Base-by-base conservation (phyloP, 352 stramenopile species). In the Phytopythium helicoides region DNA sequence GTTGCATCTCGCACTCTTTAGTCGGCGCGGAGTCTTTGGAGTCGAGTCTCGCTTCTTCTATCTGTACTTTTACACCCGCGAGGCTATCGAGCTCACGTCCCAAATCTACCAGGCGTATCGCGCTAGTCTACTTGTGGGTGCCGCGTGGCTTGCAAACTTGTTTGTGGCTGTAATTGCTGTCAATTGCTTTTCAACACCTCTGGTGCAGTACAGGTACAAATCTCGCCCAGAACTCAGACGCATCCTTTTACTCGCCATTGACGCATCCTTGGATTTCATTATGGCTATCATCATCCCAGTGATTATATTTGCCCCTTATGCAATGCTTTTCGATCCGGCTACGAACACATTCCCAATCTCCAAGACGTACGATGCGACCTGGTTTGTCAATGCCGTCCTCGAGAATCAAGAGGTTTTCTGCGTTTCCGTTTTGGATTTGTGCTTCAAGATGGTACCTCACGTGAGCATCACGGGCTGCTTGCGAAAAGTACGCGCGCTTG, bases 1-100 rank as follows among this genome's bases (percentile, higher is more conserved):
- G 39, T 22, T 39, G 45, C 45, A 18, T 7, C 45, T 51, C 16
- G 28, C 45, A 1, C 25, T 64, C 34, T 64, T 68, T 38, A 60
- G 54, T 9, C 46, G 47, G 1, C n/a, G 48, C 21, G 56, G 55
- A 2, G 25, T 68, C 1, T 60, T 68, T 15, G 58, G 47, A 6
- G 54, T 74, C n/a, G 53, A 68, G 22, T 71, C 57, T 16, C 49
- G 60, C 35, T 64, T 60, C 25, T 74, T 71, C 18, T 54, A 45
- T 11, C 55, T 52, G 22, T 40, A 62, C 3, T 66, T 66, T 19
- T 38, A 54, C 3, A 14, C 58, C 1, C 61, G 65, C 14, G 61
- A 68, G 35, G 38, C 56, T 6, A 19, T 74, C 11, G 58, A 66
- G 34, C 41, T 61, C 10, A 51, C 47, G 18, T 59, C 58, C 2